A percentile compares a stretch with the other conserved stretches of the same genome.
phyloP scores from a whole-genome alignment of 2,329 filamentous ascomycete species.

The Podosphaera aphanis region DNA sequence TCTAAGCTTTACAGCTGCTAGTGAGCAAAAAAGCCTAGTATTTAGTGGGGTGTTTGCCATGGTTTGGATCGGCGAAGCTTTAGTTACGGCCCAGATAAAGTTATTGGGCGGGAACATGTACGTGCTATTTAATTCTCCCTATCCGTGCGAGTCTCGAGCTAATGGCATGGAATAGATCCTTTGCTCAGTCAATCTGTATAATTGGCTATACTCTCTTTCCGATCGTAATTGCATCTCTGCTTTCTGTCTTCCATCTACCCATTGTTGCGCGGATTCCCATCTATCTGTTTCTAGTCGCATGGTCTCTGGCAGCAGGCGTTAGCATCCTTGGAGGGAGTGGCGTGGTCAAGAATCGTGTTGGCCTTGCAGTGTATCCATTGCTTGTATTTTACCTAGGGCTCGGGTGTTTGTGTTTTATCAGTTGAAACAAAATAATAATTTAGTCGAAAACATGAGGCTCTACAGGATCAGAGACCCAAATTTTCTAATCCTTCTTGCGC shows the following conservation, averaged over 20 bases:
- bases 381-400: conserved; percentile 88
- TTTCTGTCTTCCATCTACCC: conserved; percentile 62
- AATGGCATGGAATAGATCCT: conserved; percentile 32
- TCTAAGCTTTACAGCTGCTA: conserved; percentile 57
- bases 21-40: conserved; percentile 63
- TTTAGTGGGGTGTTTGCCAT: conserved; percentile 94
- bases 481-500: too few species aligned
- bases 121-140: conserved; percentile 19
- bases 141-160: neutral
- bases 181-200: conserved; percentile 91
- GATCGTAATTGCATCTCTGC: conserved; percentile 71
- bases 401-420: conserved; percentile 84
- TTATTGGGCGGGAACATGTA: conserved; percentile 91
- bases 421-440: neutral
- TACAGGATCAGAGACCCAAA: too few species aligned
- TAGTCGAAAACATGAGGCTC: too few species aligned
- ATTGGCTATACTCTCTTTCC: conserved; percentile 98
- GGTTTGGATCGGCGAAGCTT: conserved; percentile 88
- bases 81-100: conserved; percentile 96
- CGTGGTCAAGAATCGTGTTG: conserved; percentile 83
- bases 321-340: conserved; percentile 91
- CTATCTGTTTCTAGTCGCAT: conserved; percentile 67
- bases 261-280: conserved; percentile 71
- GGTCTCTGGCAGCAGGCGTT: conserved; percentile 85
- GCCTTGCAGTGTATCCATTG: conserved; percentile 79